These are phyloP conservation scores for Pleurotus citrinopileatus DNA, from an alignment of 768 basidiomycete species.

Conservation along the genomic window DNA sequence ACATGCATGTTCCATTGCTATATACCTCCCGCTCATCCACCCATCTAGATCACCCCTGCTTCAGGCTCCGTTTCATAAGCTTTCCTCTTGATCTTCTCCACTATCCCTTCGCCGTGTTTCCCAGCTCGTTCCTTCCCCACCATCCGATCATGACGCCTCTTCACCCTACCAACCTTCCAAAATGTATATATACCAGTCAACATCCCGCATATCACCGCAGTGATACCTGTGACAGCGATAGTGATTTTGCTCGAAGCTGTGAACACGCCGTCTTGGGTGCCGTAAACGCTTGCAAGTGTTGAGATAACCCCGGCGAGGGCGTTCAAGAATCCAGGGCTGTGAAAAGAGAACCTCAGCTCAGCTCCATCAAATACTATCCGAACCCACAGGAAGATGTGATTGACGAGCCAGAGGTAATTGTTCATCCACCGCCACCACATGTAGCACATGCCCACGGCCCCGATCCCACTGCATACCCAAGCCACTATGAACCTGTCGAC, in stretches of 20 bases:
- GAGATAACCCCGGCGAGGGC: constrained; percentile 56
- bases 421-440: constrained; percentile 58
- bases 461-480: constrained; percentile 52
- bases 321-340: constrained; percentile 55
- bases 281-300: constrained; percentile 49
- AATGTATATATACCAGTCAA: constrained; percentile 40
- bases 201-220: constrained; percentile 38
- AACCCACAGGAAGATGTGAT: constrained; percentile 51
- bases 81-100: constrained; percentile 20
- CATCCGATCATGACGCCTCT: constrained; percentile 35
- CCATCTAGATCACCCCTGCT: constrained; percentile 13
- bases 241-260: constrained; percentile 41
- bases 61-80: constrained; percentile 16
- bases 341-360: neutral
- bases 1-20: no score
- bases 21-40: no score
- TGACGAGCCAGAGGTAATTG: constrained; percentile 58
- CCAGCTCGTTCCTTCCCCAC: constrained; percentile 42
- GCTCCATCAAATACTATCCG: no score
- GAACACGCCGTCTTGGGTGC: constrained; percentile 43
- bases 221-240: constrained; percentile 40
- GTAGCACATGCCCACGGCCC: constrained; percentile 52
- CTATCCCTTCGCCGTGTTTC: constrained; percentile 40
- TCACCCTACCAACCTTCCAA: constrained; percentile 42
- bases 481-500: constrained; percentile 48